These are phyloP conservation scores for Rhazya stricta DNA, from an alignment of 257 asterid species.

Conservation along the genomic window DNA sequence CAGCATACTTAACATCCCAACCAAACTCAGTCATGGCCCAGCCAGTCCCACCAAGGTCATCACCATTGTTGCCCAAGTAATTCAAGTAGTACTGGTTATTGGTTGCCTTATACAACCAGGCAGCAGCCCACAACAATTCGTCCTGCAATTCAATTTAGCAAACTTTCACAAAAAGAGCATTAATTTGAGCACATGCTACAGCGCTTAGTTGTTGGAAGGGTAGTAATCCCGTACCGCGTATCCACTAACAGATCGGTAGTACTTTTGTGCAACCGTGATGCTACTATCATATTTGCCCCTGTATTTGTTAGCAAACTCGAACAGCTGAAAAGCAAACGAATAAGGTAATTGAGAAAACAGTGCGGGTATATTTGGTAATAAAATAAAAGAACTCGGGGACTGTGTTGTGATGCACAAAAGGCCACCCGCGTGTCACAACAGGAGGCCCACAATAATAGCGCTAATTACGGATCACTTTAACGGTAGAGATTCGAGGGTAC, in stretches of 20 bases:
- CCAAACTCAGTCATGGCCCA: slow-evolving; percentile 98
- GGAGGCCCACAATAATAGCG: neutral
- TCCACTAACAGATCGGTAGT: slow-evolving; percentile 95
- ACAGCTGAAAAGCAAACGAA: slow-evolving; percentile 47
- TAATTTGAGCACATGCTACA: slow-evolving; percentile 1
- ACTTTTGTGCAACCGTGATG: slow-evolving; percentile 80
- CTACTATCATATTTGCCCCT: slow-evolving; percentile 95
- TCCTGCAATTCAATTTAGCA: slow-evolving; percentile 38
- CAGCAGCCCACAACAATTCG: slow-evolving; percentile 95
- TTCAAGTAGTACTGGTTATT: slow-evolving; percentile 58
- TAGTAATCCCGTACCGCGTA: slow-evolving; percentile 62
- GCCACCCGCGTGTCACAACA: neutral
- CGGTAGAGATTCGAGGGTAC: slow-evolving; percentile 37
- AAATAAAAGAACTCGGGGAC: neutral
- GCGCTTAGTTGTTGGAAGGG: neutral
- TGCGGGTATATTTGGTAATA: neutral
- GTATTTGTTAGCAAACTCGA: slow-evolving; percentile 89
- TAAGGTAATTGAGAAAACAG: too few relatives aligned
- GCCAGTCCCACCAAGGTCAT: slow-evolving; percentile 89
- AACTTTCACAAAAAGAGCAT: neutral
- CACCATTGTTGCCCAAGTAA: slow-evolving; percentile 72
- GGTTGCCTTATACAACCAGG: slow-evolving; percentile 94
- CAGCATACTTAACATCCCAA: slow-evolving; percentile 97
- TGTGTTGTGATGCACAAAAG: neutral
- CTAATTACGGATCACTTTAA: neutral